phyloP scores from a whole-genome alignment of 2,329 filamentous ascomycete genomes.

The Bretziella fagacearum region DNA sequence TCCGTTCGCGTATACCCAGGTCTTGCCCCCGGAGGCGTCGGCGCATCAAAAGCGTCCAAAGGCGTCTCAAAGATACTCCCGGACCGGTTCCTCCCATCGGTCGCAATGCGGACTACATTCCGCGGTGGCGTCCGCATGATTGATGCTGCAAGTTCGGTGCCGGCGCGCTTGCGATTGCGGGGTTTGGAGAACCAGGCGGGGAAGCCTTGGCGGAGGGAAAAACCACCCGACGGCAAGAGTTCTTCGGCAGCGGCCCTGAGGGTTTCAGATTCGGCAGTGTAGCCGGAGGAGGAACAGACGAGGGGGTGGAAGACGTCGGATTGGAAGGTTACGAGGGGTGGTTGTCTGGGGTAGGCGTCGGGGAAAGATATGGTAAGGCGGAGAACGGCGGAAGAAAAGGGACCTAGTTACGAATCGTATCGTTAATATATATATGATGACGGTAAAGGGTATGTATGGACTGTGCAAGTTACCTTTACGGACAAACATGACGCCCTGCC shows the following conservation, averaged over 20 bases:
- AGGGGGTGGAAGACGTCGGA: constrained; percentile 93
- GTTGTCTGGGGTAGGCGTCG: constrained; percentile 56
- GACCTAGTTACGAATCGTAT: constrained; percentile 45
- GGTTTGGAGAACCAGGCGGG: constrained; percentile 69
- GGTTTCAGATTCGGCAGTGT: constrained; percentile 57
- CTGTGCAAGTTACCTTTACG: constrained; percentile 50
- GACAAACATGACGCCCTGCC: constrained; percentile 85
- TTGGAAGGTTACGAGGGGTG: constrained; percentile 72
- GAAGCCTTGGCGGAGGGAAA: constrained; percentile 81
- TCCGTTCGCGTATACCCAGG: constrained; percentile 27
- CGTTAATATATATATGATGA: neutral
- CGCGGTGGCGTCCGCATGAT: constrained; percentile 13
- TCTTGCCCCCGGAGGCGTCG: constrained; percentile 16
- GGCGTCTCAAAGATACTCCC: constrained; percentile 13
- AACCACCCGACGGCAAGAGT: constrained; percentile 69
- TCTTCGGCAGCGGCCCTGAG: constrained; percentile 74
- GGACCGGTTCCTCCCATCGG: constrained; percentile 1
- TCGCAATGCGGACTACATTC: constrained; percentile 7
- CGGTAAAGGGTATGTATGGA: neutral
- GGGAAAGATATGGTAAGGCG: constrained; percentile 86
- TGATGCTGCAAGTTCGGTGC: constrained; percentile 16
- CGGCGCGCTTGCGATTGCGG: constrained; percentile 27
- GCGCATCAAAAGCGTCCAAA: constrained; percentile 1
- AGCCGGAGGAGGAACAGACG: constrained; percentile 82
- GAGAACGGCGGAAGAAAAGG: constrained; percentile 72